phyloP scores from a whole-genome alignment of 2,329 filamentous ascomycete species.

The Diaporthe citri region DNA sequence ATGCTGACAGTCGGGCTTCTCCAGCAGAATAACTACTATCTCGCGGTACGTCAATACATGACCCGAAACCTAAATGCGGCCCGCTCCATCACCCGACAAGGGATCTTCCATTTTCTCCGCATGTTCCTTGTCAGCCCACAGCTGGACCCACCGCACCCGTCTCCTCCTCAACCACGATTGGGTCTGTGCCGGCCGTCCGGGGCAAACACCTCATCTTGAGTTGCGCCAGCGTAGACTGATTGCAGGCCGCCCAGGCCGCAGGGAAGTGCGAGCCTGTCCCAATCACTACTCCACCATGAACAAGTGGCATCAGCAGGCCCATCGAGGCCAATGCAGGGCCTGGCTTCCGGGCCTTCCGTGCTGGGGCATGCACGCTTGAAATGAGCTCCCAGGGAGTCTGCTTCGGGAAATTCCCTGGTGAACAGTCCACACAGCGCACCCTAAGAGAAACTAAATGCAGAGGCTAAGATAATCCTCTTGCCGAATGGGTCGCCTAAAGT shows the following conservation, averaged over 20 bases:
- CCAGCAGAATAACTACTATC: neutral
- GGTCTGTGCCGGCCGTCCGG: neutral
- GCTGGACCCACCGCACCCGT: slow-evolving; percentile 6
- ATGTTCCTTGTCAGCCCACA: slow-evolving; percentile 7
- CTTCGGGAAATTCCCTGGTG: neutral
- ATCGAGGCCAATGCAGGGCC: neutral
- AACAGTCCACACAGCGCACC: neutral
- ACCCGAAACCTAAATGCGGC: slow-evolving; percentile 19
- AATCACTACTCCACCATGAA: neutral
- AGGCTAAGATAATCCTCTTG: neutral
- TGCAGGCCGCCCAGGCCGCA: slow-evolving; percentile 4
- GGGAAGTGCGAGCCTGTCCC: neutral
- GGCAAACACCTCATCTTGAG: neutral
- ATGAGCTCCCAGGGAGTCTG: neutral
- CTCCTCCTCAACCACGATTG: neutral
- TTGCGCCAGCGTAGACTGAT: neutral
- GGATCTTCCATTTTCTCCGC: neutral
- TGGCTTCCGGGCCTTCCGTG: neutral
- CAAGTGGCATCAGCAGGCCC: slow-evolving; percentile 4
- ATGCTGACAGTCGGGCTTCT: neutral
- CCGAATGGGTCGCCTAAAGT: neutral
- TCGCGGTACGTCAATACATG: neutral
- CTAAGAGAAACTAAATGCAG: neutral
- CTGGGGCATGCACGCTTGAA: neutral
- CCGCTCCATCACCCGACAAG: slow-evolving; percentile 22